A percentile compares a stretch with the other conserved stretches of the same genome.
These are phyloP conservation scores for Volutella citrinella DNA, from an alignment of 2,329 filamentous ascomycete genomes.

Conservation along the genomic window DNA sequence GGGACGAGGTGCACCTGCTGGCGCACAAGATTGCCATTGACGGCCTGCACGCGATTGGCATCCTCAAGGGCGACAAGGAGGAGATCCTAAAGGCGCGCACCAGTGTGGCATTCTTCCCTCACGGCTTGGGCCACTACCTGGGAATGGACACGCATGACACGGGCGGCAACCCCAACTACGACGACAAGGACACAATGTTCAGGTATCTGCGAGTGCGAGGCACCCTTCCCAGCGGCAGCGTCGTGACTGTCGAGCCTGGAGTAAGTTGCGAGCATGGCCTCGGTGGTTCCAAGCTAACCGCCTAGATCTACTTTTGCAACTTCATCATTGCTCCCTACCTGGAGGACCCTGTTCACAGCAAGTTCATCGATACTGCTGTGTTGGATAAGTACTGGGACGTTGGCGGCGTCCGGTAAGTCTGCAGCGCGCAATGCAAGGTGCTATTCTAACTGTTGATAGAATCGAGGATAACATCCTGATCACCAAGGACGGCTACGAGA, in stretches of 20 bases:
- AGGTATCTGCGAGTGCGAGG: constrained; percentile 80
- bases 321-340: constrained; percentile 85
- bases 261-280: constrained; percentile 42
- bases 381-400: constrained; percentile 80
- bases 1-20: constrained; percentile 77
- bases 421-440: too few relatives aligned
- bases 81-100: constrained; percentile 76
- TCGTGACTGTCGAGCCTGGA: constrained; percentile 94
- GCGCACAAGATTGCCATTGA: constrained; percentile 82
- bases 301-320: constrained; percentile 80
- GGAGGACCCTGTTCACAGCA: constrained; percentile 65
- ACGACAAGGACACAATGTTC: constrained; percentile 81
- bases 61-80: constrained; percentile 64
- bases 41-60: constrained; percentile 71
- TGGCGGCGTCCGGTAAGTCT: constrained; percentile 63
- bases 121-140: constrained; percentile 86
- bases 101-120: constrained; percentile 88
- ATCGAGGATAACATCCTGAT: constrained; percentile 73
- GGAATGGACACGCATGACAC: constrained; percentile 93
- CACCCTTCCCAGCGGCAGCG: constrained; percentile 69
- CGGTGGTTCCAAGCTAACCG: constrained; percentile 1
- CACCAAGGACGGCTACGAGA: constrained; percentile 65
- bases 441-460: constrained; percentile 27
- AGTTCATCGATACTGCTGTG: constrained; percentile 73
- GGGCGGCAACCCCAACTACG: constrained; percentile 73